These are phyloP conservation scores for Epichloe festucae DNA, from an alignment of 2,329 filamentous ascomycete species.

Conservation along the genomic window DNA sequence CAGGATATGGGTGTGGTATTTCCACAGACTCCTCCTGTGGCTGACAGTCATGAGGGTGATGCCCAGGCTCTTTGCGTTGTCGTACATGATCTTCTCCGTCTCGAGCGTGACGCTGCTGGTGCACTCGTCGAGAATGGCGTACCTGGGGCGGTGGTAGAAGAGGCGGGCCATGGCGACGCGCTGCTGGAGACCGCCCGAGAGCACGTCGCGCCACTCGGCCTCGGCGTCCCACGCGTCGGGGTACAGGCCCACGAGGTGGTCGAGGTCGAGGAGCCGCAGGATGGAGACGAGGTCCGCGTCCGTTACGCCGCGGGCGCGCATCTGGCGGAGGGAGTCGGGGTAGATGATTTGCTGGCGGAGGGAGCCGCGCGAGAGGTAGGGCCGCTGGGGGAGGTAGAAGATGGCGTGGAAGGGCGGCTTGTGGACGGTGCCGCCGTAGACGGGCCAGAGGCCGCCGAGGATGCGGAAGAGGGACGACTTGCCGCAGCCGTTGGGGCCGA, in stretches of 20 bases:
- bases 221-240: constrained; percentile 79
- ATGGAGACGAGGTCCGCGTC: constrained; percentile 70
- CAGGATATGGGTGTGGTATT: constrained; percentile 86
- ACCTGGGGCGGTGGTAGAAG: constrained; percentile 86
- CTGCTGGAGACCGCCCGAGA: constrained; percentile 88
- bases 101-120: constrained; percentile 92
- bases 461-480: constrained; percentile 96
- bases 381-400: constrained; percentile 90
- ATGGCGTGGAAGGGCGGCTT: constrained; percentile 89
- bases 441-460: constrained; percentile 89
- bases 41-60: constrained; percentile 97
- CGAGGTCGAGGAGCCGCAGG: constrained; percentile 68
- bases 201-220: constrained; percentile 90
- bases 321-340: constrained; percentile 75
- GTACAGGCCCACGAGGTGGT: constrained; percentile 66
- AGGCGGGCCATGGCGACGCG: constrained; percentile 91
- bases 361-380: constrained; percentile 81
- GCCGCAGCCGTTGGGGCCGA: constrained; percentile 93
- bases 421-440: constrained; percentile 85
- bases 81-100: constrained; percentile 93
- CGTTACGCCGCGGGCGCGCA: constrained; percentile 71
- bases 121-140: constrained; percentile 95
- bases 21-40: constrained; percentile 85
- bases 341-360: constrained; percentile 97
- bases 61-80: constrained; percentile 79